These are phyloP conservation scores for Metschnikowia reukaufii DNA, from an alignment of 805 yeast species.

Conservation along the genomic window DNA sequence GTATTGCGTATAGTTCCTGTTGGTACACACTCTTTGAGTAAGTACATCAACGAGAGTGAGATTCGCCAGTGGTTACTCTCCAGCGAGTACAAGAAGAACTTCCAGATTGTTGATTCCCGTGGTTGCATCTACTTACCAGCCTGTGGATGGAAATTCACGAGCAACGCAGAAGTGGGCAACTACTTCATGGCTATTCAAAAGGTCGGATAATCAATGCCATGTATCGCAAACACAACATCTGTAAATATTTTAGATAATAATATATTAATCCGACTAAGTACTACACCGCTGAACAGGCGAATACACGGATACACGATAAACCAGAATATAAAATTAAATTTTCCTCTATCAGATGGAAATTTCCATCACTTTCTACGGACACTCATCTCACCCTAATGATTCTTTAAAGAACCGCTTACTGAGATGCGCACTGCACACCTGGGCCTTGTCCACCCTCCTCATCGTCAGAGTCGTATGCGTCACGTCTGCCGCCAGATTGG, in stretches of 20 bases:
- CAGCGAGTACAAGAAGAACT: conserved; percentile 32
- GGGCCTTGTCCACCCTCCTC: conserved; percentile 40
- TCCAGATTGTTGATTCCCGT: conserved; percentile 60
- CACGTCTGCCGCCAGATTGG: conserved; percentile 40
- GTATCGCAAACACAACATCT: too few species aligned
- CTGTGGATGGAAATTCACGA: conserved; percentile 79
- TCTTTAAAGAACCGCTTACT: conserved; percentile 14
- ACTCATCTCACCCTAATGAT: background rate
- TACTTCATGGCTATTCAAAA: conserved; percentile 84
- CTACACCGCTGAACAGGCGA: too few species aligned
- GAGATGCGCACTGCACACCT: conserved; percentile 29
- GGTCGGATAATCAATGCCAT: conserved; percentile 18
- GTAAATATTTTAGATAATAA: too few species aligned
- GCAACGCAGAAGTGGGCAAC: conserved; percentile 66
- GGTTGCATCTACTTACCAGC: conserved; percentile 86
- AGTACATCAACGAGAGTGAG: conserved; percentile 79
- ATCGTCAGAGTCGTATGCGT: conserved; percentile 45
- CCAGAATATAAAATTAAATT: background rate
- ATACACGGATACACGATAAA: background rate
- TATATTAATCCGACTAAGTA: background rate
- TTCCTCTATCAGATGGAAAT: conserved; percentile 3
- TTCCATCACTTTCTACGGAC: too few species aligned
- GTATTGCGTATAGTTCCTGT: conserved; percentile 78
- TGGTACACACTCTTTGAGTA: conserved; percentile 87
- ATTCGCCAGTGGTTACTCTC: conserved; percentile 62